phyloP scores from a whole-genome alignment of 441 rosid genomes.

The California macrophylla region DNA sequence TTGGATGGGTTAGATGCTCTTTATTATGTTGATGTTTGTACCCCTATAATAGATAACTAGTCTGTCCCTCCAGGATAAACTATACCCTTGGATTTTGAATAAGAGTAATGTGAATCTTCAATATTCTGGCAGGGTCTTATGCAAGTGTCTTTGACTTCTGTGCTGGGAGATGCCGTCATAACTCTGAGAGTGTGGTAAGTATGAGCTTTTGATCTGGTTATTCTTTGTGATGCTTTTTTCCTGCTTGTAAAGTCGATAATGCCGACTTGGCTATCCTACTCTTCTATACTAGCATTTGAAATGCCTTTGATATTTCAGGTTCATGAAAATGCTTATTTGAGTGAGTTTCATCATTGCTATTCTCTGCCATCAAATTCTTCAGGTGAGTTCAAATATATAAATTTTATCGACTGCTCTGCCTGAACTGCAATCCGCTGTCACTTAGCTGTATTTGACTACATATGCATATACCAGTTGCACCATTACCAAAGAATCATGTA shows the following conservation, averaged over 20 bases:
- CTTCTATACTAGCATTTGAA: slow-evolving; percentile 14
- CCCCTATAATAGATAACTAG: neutral
- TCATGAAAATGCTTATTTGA: slow-evolving; percentile 88
- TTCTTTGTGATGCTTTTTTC: neutral
- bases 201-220: slow-evolving; percentile 3
- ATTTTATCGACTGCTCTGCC: neutral
- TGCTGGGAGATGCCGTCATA: slow-evolving; percentile 93
- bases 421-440: neutral
- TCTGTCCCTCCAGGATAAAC: neutral
- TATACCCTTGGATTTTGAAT: neutral
- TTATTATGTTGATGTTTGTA: neutral
- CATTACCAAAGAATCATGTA: neutral
- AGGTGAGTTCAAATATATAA: neutral
- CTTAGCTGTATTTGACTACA: neutral
- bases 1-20: neutral
- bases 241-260: neutral
- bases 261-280: neutral
- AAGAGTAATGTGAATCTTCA: neutral
- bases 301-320: slow-evolving; percentile 39
- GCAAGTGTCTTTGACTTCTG: slow-evolving; percentile 71
- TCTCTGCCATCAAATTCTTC: slow-evolving; percentile 51
- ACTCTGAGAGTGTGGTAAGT: slow-evolving; percentile 89
- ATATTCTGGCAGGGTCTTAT: slow-evolving; percentile 47
- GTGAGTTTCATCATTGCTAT: slow-evolving; percentile 91
- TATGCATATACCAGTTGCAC: neutral